Evolutionary conservation across 2,329 filamentous ascomycete genomes (phyloP).

Genomic region (Fusarium nisikadoi): DNA sequence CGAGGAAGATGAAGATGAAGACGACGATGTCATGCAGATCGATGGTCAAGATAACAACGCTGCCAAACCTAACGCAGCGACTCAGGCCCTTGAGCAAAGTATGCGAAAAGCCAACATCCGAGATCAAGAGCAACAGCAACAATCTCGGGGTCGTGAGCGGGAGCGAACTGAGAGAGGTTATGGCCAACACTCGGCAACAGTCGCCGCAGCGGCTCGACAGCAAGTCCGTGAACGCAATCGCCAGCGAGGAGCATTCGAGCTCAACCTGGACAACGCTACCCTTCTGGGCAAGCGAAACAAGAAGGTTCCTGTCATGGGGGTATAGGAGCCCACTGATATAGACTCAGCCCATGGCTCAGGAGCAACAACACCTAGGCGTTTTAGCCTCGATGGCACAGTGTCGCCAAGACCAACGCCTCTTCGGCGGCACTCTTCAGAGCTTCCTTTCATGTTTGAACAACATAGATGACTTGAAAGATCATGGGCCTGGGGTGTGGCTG

Average conservation of each 20-base stretch:
- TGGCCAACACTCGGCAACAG: slow-evolving; percentile 85
- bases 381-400: slow-evolving; percentile 26
- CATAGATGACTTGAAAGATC: slow-evolving; percentile 15
- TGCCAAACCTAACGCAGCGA: slow-evolving; percentile 56
- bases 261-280: slow-evolving; percentile 91
- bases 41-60: slow-evolving; percentile 64
- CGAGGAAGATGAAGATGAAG: slow-evolving; percentile 72
- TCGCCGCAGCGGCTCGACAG: slow-evolving; percentile 84
- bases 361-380: slow-evolving; percentile 5
- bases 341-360: slow-evolving; percentile 1
- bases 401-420: slow-evolving; percentile 18
- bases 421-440: slow-evolving; percentile 27
- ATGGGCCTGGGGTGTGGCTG: background rate
- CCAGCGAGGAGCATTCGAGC: slow-evolving; percentile 86
- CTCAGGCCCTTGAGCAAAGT: slow-evolving; percentile 84
- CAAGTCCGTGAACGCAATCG: slow-evolving; percentile 75
- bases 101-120: slow-evolving; percentile 84
- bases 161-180: slow-evolving; percentile 73
- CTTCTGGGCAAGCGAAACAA: slow-evolving; percentile 77
- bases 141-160: slow-evolving; percentile 48
- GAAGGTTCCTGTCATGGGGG: slow-evolving; percentile 61
- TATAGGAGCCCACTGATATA: slow-evolving; percentile 43
- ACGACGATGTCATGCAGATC: slow-evolving; percentile 63
- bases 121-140: slow-evolving; percentile 52
- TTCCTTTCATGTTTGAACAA: slow-evolving; percentile 30